Percentiles rank a stretch among this genome's conserved stretches.
Conservation (phyloP, 2,329 filamentous ascomycete species). For the Helminthosporium solani region DNA sequence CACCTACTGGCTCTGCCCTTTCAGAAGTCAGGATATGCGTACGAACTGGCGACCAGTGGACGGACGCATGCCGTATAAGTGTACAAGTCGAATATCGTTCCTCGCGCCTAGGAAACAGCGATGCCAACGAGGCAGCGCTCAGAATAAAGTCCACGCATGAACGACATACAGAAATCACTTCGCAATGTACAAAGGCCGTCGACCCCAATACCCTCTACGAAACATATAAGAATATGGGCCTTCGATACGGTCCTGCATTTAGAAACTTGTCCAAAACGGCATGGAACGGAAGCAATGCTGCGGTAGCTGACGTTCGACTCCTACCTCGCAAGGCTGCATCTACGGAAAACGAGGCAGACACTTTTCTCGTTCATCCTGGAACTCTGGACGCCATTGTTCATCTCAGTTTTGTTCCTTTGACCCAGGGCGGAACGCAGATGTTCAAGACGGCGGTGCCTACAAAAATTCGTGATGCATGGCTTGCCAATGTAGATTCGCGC, state of each 20-base stretch:
- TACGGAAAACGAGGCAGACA: not conserved
- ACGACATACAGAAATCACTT: not conserved
- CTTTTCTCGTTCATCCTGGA: conserved; percentile 7
- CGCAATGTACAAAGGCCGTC: not conserved
- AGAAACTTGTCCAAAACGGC: not conserved
- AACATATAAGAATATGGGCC: not conserved
- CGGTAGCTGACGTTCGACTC: not conserved
- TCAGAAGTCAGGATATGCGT: conserved; percentile 8
- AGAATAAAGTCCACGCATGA: not conserved
- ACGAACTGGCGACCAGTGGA: not conserved
- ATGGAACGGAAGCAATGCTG: conserved; percentile 5
- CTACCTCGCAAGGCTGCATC: not conserved
- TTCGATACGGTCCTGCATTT: conserved; percentile 5
- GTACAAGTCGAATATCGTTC: not conserved
- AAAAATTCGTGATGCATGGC: not conserved
- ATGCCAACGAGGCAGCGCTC: not conserved
- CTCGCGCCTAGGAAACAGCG: not conserved
- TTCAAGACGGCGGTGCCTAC: conserved; percentile 6
- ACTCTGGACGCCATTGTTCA: conserved; percentile 8
- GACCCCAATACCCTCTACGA: not conserved
- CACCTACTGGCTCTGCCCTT: conserved; percentile 1
- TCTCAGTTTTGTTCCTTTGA: conserved; percentile 4
- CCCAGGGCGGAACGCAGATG: not conserved
- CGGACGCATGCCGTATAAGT: not conserved
- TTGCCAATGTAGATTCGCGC: too few species aligned